Base-by-base conservation (phyloP, 2,329 filamentous ascomycete species). In the Sporothrix pallida region DNA sequence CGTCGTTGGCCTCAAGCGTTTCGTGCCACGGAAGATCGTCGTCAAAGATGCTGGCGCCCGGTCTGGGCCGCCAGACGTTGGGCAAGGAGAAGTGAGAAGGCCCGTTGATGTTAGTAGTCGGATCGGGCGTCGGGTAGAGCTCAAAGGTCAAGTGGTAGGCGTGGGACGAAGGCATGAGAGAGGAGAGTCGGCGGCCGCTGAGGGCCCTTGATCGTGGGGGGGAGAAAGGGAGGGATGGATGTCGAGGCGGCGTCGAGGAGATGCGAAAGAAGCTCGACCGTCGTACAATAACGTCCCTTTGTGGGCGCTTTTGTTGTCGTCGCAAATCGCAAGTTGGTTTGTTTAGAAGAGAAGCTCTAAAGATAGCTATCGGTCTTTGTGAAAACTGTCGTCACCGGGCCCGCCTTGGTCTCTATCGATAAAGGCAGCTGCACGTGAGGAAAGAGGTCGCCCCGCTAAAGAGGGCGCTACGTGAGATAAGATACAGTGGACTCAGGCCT, bases 101-200 rank as follows among this genome's bases (percentile, higher is more conserved):
- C n/a, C 10, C 5, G 68, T 62, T 44, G 52, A 6, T 23, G 4
- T 17, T 26, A n/a, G 74, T 62, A 1, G 77, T 78, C 3, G 84
- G 83, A 70, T 83, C 80, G 65, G 84, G 80, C 75, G 82, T 85
- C 60, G 84, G 81, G 80, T 91, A 91, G 58, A 91, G 84, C 82
- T 92, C 90, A 78, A 92, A 86, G 77, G 88, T 90, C n/a, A 92
- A 79, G 77, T 91, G 89, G 78, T 91, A 91, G 76, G 88, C 88
- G 80, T 90, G 90, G 44, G 86, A 86, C 82, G 86, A 85, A 83
- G 87, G 86, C 88, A 90, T 90, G 42, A 37, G 12, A 26, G 58
- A 42, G 8, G 63, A 12, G 31, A 37, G 31, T 50, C 44, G 56
- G 15, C 42, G 52, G 52, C 50, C 52, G 10, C 68, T 26, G 20